Percentiles rank a stretch among this genome's conserved stretches.
Conservation (phyloP, 1,139 yeast genomes). For the Yamadazyma buinensis region DNA sequence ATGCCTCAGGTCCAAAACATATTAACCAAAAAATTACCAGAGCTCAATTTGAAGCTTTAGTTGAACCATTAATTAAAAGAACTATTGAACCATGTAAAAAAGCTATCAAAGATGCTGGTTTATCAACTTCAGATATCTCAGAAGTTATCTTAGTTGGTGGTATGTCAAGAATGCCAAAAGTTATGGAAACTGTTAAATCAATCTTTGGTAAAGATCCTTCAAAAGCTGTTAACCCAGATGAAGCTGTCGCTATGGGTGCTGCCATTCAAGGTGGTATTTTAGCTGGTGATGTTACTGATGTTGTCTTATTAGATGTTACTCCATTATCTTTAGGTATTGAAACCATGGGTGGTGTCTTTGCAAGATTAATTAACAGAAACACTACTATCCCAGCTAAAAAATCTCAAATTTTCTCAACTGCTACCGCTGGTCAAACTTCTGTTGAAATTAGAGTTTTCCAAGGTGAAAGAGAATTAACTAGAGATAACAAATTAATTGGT, state of each 20-base stretch:
- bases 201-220: conserved; percentile 95
- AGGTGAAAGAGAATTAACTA: conserved; percentile 99
- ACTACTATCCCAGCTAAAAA: conserved; percentile 97
- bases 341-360: conserved; percentile 98
- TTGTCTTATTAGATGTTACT: conserved; percentile 84
- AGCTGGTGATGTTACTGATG: conserved; percentile 93
- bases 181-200: conserved; percentile 89
- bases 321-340: conserved; percentile 98
- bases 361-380: conserved; percentile 96
- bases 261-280: conserved; percentile 99
- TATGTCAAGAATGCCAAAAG: conserved; percentile 99
- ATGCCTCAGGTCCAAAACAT: conserved; percentile 97
- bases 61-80: conserved; percentile 87
- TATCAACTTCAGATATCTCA: conserved; percentile 79
- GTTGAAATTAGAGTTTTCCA: conserved; percentile 99
- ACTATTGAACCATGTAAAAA: conserved; percentile 97
- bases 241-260: conserved; percentile 99
- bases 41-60: conserved; percentile 88
- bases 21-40: conserved; percentile 91
- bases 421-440: conserved; percentile 98
- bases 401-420: conserved; percentile 96
- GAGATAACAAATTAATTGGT: conserved; percentile 98
- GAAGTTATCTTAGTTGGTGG: conserved; percentile 99
- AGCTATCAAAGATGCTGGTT: conserved; percentile 94
- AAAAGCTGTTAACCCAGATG: conserved; percentile 99